Conservation (phyloP, 768 basidiomycete genomes). For the Podaxis carcinomalis region DNA sequence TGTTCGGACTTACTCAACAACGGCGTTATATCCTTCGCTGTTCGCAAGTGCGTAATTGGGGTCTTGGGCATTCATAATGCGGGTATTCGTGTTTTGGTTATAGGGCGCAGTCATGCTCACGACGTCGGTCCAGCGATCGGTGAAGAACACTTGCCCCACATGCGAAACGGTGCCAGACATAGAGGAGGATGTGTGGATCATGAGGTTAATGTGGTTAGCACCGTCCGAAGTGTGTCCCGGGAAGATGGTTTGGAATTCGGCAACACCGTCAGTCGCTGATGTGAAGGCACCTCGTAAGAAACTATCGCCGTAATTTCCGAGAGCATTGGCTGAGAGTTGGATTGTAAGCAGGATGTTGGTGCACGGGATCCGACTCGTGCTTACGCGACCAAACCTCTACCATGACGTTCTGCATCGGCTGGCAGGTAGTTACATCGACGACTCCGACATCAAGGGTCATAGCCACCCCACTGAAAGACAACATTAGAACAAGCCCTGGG, state of each 20-base stretch:
- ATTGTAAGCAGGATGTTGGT: not conserved
- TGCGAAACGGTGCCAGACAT: conserved; percentile 25
- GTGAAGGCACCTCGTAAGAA: conserved; percentile 30
- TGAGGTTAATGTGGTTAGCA: conserved; percentile 29
- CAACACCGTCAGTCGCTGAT: conserved; percentile 25
- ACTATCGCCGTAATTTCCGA: conserved; percentile 19
- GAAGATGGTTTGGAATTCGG: conserved; percentile 27
- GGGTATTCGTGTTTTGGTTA: conserved; percentile 20
- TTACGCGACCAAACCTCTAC: conserved; percentile 31
- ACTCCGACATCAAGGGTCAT: conserved; percentile 33
- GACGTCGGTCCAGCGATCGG: conserved; percentile 24
- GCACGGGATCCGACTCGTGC: not conserved
- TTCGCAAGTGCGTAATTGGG: conserved; percentile 18
- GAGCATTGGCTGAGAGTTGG: conserved; percentile 1
- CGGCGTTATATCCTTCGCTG: conserved; percentile 23
- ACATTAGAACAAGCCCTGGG: not conserved
- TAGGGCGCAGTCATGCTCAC: conserved; percentile 24
- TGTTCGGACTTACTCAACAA: conserved; percentile 18
- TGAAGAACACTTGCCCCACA: conserved; percentile 33
- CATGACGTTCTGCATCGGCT: conserved; percentile 28
- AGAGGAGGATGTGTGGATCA: conserved; percentile 28
- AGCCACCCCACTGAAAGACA: conserved; percentile 23
- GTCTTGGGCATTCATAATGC: conserved; percentile 27
- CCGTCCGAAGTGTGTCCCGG: conserved; percentile 29
- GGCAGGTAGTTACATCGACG: conserved; percentile 31